phyloP scores from a whole-genome alignment of 331 rosid genomes.

The Rosa hybrid region DNA sequence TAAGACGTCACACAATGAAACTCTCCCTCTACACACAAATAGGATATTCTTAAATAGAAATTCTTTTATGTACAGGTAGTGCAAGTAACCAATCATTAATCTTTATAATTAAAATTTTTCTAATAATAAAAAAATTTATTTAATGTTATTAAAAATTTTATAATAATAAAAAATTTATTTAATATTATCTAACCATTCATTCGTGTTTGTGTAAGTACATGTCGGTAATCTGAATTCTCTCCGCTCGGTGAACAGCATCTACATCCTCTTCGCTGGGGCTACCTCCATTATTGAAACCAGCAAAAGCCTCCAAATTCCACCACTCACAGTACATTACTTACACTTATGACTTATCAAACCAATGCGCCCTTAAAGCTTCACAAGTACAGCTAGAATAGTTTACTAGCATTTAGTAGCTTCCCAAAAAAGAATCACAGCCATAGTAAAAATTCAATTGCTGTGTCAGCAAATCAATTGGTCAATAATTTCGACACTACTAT shows the following conservation, averaged over 20 bases:
- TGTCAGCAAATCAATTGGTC: conserved; percentile 14
- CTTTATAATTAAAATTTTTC: too few relatives aligned
- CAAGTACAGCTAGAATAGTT: not conserved
- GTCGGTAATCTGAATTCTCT: too few relatives aligned
- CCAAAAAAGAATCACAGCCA: not conserved
- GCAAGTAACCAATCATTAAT: too few relatives aligned
- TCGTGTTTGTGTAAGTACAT: too few relatives aligned
- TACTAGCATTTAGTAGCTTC: not conserved
- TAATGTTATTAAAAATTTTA: too few relatives aligned
- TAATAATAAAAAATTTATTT: too few relatives aligned
- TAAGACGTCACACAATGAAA: too few relatives aligned
- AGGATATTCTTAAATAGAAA: too few relatives aligned
- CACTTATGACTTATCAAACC: not conserved
- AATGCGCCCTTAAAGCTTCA: not conserved
- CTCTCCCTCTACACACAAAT: too few relatives aligned
- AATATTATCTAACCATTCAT: too few relatives aligned
- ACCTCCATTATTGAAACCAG: not conserved
- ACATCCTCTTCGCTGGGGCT: not conserved
- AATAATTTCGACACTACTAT: conserved; percentile 1
- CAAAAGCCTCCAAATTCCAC: not conserved
- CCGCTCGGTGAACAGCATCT: not conserved
- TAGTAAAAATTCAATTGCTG: not conserved
- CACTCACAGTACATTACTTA: not conserved
- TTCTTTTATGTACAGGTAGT: too few relatives aligned
- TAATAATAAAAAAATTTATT: too few relatives aligned